Evolutionary conservation across 345 rosid genomes (phyloP).

Genomic region (Barbarea vulgaris): DNA sequence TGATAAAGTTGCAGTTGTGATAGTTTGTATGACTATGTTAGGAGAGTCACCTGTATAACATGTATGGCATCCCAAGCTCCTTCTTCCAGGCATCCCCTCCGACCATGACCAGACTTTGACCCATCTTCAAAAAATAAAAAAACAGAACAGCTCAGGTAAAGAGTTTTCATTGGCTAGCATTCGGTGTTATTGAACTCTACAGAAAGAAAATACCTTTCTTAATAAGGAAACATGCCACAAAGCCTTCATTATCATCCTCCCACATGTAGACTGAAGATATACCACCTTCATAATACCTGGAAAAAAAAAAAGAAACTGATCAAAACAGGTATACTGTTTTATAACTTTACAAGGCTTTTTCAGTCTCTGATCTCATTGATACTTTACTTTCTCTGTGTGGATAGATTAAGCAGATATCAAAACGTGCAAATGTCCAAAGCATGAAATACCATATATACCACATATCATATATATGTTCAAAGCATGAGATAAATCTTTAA

Average conservation of each 20-base stretch:
- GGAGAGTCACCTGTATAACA: constrained; percentile 71
- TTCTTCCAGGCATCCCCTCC: constrained; percentile 91
- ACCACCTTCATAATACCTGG: constrained; percentile 98
- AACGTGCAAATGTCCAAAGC: neutral
- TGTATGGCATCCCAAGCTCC: constrained; percentile 99
- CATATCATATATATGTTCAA: neutral
- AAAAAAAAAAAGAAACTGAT: constrained; percentile 39
- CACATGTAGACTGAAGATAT: constrained; percentile 96
- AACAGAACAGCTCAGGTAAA: constrained; percentile 16
- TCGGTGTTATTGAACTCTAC: neutral
- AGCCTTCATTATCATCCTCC: constrained; percentile 94
- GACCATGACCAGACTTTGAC: constrained; percentile 89
- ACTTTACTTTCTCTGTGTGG: too few species aligned
- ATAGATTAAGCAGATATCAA: too few species aligned
- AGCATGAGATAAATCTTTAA: neutral
- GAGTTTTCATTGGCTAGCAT: neutral
- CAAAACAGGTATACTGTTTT: constrained; percentile 27
- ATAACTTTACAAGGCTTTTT: neutral
- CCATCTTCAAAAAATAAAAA: constrained; percentile 60
- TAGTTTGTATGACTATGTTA: constrained; percentile 1
- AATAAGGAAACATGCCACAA: constrained; percentile 88
- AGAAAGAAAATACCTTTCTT: constrained; percentile 73
- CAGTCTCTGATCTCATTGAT: too few species aligned
- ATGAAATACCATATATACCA: constrained; percentile 6
- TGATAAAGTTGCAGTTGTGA: constrained; percentile 1